These are phyloP conservation scores for Hypericum androsaemum DNA, from an alignment of 345 rosid genomes.

Conservation along the genomic window DNA sequence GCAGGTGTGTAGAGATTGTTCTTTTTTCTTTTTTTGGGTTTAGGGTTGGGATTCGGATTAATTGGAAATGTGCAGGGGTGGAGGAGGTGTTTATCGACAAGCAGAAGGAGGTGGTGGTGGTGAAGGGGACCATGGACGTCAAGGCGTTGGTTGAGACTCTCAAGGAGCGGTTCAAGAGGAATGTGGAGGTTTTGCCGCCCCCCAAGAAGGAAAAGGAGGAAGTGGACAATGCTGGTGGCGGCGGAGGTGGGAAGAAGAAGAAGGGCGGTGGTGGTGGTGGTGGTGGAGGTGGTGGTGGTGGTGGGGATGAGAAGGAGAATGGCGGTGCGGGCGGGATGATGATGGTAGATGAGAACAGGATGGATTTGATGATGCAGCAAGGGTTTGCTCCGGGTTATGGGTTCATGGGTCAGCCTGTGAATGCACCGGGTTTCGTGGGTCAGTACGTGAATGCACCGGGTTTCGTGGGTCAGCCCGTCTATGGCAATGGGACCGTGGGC, in stretches of 20 bases:
- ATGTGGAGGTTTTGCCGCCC: slow-evolving; percentile 49
- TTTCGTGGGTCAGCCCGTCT: slow-evolving; percentile 8
- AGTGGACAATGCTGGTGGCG: slow-evolving; percentile 21
- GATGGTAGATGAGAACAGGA: slow-evolving; percentile 10
- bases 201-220: slow-evolving; percentile 48
- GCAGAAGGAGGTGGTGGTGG: slow-evolving; percentile 52
- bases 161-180: slow-evolving; percentile 47
- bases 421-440: background rate
- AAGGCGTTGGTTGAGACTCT: slow-evolving; percentile 38
- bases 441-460: background rate
- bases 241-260: slow-evolving; percentile 18
- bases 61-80: slow-evolving; percentile 36
- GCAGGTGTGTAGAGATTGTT: slow-evolving; percentile 33
- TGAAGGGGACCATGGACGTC: slow-evolving; percentile 65
- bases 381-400: background rate
- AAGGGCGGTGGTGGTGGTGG: slow-evolving; percentile 20
- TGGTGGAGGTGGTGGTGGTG: slow-evolving; percentile 16
- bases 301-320: slow-evolving; percentile 24
- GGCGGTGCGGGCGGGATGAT: background rate
- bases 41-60: too few relatives aligned
- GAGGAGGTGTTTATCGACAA: slow-evolving; percentile 31
- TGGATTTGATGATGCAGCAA: slow-evolving; percentile 36
- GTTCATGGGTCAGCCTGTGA: background rate
- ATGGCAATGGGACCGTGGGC: slow-evolving; percentile 7
- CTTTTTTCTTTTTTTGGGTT: too few relatives aligned